Evolutionary conservation across 768 basidiomycete species (phyloP), one percentile per base, ranked within the genome.

Genomic region (Cyathus striatus): DNA sequence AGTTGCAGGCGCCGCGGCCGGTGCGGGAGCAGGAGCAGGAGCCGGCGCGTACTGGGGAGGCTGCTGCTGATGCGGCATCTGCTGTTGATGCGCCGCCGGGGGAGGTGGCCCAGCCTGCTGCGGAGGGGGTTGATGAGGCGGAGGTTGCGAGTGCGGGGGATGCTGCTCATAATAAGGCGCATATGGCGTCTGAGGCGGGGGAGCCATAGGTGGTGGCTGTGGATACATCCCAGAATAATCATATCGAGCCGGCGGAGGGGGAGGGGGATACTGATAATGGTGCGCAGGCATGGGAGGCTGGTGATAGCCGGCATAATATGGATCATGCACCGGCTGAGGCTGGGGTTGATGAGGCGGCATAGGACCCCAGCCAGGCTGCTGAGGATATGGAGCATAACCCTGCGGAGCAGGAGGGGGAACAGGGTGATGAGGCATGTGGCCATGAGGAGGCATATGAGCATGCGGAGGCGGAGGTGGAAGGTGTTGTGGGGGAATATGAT

Each of bases 181-280:
- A 38, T 52, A 50, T 33, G 46, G 34, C 38, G 21, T 39, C n/a
- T 37, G 47, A n/a, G 36, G 46, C 27, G 43, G 50, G n/a, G n/a
- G n/a, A 10, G 47, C 36, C 26, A 51, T 47, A 40, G 52, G 57
- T 23, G 57, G 56, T 3, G 56, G 56, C 23, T 52, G 54, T 1
- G 51, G 47, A 41, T 61, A 58, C 54, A 60, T 60, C 6, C 36
- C 48, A 16, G 57, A 17, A 41, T 64, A 62, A 42, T 62, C 58
- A 38, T 62, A 61, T 33, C 56, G 49, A 43, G 48, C 27, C 12
- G 14, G 35, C 18, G 35, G 35, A 13, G 35, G 14, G 21, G 35
- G 35, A 5, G 35, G 35, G 21, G 35, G 13, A 20, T 14, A 14
- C 21, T 20, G 14, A 37, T 37, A 20, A 34, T 48, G 42, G 30